These are phyloP conservation scores for Hemileia vastatrix DNA, from an alignment of 1,284 basidiomycete species.

Conservation along the genomic window DNA sequence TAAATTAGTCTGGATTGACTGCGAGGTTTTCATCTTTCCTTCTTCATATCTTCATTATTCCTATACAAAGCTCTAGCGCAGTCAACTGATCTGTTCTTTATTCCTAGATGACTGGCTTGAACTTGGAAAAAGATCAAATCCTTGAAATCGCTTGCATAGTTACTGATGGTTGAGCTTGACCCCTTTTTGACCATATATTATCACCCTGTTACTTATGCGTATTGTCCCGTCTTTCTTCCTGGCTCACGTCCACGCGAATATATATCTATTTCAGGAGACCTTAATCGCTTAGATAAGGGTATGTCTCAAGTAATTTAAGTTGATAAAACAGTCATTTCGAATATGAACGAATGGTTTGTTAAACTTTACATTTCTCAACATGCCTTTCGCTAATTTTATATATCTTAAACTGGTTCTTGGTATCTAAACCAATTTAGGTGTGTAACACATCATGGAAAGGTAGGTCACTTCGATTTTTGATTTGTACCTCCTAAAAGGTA, in stretches of 20 bases:
- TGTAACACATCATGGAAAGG: conserved; percentile 15
- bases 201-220: no score
- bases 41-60: not conserved
- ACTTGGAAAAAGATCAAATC: conserved; percentile 32
- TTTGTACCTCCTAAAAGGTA: not conserved
- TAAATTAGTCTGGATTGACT: conserved; percentile 21
- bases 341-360: conserved; percentile 14
- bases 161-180: conserved; percentile 38
- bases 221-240: no score
- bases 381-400: not conserved
- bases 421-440: conserved; percentile 7
- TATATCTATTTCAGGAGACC: conserved; percentile 6
- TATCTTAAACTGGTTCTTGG: not conserved
- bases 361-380: not conserved
- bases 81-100: not conserved
- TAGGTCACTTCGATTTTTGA: not conserved
- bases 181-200: no score
- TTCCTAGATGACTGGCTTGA: conserved; percentile 39
- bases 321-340: conserved; percentile 4
- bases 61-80: not conserved
- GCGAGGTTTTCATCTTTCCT: conserved; percentile 2
- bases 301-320: conserved; percentile 17
- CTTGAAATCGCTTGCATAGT: conserved; percentile 42
- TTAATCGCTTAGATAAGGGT: conserved; percentile 10
- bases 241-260: conserved; percentile 26